A percentile compares a stretch with the other conserved stretches of the same genome.
Evolutionary conservation across 2,329 filamentous ascomycete species (phyloP).

Genomic region (Colletotrichum liriopes): DNA sequence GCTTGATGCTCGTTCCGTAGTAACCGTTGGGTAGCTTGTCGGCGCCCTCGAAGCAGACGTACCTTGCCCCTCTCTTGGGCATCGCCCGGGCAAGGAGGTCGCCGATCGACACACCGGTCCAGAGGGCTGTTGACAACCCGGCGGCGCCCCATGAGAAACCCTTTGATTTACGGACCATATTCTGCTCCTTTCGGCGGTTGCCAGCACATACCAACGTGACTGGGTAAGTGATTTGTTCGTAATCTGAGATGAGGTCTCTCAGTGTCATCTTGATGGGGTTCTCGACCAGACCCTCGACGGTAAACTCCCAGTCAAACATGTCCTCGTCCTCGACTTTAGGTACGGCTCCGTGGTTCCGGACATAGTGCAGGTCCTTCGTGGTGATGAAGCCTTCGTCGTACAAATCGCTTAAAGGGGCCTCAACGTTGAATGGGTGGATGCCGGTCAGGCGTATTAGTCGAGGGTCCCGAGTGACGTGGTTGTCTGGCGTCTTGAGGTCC

Average conservation of each 20-base stretch:
- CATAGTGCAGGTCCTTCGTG: slow-evolving; percentile 90
- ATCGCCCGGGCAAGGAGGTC: slow-evolving; percentile 79
- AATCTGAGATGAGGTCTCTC: slow-evolving; percentile 79
- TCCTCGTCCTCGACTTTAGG: slow-evolving; percentile 81
- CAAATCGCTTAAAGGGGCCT: slow-evolving; percentile 84
- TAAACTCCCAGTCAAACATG: slow-evolving; percentile 85
- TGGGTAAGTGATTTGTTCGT: slow-evolving; percentile 87
- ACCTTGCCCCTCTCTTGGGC: slow-evolving; percentile 80
- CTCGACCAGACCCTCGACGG: slow-evolving; percentile 87
- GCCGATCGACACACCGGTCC: slow-evolving; percentile 84
- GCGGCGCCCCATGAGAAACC: slow-evolving; percentile 96
- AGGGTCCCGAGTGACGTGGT: slow-evolving; percentile 84
- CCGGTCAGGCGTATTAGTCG: slow-evolving; percentile 90
- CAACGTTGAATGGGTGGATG: slow-evolving; percentile 91
- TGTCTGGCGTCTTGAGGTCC: slow-evolving; percentile 87
- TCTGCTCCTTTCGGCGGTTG: slow-evolving; percentile 94
- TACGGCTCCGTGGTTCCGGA: slow-evolving; percentile 90
- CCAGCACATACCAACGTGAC: slow-evolving; percentile 93
- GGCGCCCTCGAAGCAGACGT: slow-evolving; percentile 92
- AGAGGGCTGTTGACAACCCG: slow-evolving; percentile 88
- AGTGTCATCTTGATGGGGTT: slow-evolving; percentile 81
- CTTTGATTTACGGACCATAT: slow-evolving; percentile 90
- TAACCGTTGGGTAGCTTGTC: slow-evolving; percentile 90
- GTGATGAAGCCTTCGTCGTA: slow-evolving; percentile 89
- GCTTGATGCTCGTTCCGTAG: slow-evolving; percentile 89